Percentiles rank a stretch among this genome's conserved stretches.
Evolutionary conservation across 805 yeast genomes (phyloP).

Genomic region (Ogataea pignaliae): DNA sequence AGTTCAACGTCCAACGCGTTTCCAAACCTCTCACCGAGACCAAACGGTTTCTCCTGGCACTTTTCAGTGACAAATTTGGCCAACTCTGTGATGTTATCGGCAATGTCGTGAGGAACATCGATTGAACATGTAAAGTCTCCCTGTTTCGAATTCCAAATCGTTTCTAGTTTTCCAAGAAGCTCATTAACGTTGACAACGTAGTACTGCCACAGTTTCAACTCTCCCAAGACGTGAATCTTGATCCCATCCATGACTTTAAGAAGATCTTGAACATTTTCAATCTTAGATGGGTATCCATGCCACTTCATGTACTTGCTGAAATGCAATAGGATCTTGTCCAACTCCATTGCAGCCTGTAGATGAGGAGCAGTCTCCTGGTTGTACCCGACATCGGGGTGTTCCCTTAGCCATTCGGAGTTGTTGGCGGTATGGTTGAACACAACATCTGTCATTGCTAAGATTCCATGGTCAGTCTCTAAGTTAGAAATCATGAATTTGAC

Average conservation of each 20-base stretch:
- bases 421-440: constrained; percentile 95
- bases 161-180: constrained; percentile 36
- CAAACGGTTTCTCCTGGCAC: constrained; percentile 40
- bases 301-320: constrained; percentile 56
- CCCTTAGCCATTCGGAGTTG: constrained; percentile 79
- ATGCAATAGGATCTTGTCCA: constrained; percentile 64
- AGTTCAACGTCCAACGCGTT: constrained; percentile 48
- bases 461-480: constrained; percentile 50
- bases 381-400: constrained; percentile 90
- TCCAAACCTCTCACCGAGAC: constrained; percentile 43
- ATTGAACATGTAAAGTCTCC: constrained; percentile 19
- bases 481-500: constrained; percentile 46
- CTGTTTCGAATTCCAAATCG: constrained; percentile 28
- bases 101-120: constrained; percentile 39
- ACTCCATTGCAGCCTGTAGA: constrained; percentile 74
- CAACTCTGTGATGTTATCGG: constrained; percentile 43
- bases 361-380: constrained; percentile 87
- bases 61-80: constrained; percentile 43
- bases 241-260: constrained; percentile 62
- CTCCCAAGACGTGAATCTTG: constrained; percentile 59
- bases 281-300: constrained; percentile 57
- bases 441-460: constrained; percentile 82
- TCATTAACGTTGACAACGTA: constrained; percentile 62
- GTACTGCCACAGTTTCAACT: constrained; percentile 79
- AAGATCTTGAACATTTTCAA: constrained; percentile 52